These are phyloP conservation scores for Phytophthora fragariaefolia DNA, from an alignment of 352 stramenopile species.

Conservation along the genomic window DNA sequence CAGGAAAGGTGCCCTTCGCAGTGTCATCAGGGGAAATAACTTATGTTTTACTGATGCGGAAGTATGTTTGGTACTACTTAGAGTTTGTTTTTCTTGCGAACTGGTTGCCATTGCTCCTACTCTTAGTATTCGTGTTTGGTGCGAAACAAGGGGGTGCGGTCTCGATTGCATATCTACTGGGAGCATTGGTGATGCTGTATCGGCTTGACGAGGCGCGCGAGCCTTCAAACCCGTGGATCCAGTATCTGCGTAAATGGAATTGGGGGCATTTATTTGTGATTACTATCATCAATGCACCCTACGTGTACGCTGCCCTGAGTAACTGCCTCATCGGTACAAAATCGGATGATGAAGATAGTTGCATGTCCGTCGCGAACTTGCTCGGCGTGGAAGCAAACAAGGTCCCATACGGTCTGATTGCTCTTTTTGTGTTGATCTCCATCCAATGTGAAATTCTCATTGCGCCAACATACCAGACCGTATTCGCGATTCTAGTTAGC, in stretches of 20 bases:
- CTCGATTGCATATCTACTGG: slow-evolving; percentile 81
- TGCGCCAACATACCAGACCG: slow-evolving; percentile 63
- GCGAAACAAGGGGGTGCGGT: slow-evolving; percentile 69
- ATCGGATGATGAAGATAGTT: slow-evolving; percentile 40
- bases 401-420: slow-evolving; percentile 72
- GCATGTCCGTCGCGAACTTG: slow-evolving; percentile 74
- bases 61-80: slow-evolving; percentile 76
- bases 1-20: slow-evolving; percentile 3
- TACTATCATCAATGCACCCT: slow-evolving; percentile 70
- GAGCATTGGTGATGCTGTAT: slow-evolving; percentile 79
- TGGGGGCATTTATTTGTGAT: slow-evolving; percentile 87
- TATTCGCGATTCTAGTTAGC: slow-evolving; percentile 54
- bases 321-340: slow-evolving; percentile 50
- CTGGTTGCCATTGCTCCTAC: slow-evolving; percentile 74
- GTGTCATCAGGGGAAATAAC: slow-evolving; percentile 45
- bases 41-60: slow-evolving; percentile 63
- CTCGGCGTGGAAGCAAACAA: slow-evolving; percentile 64
- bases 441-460: slow-evolving; percentile 85
- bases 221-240: slow-evolving; percentile 68
- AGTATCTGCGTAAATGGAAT: slow-evolving; percentile 81
- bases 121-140: slow-evolving; percentile 79
- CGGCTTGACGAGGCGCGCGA: slow-evolving; percentile 71
- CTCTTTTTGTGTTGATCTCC: slow-evolving; percentile 82
- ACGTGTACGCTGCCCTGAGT: slow-evolving; percentile 58
- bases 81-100: slow-evolving; percentile 66